These are phyloP conservation scores for Daldinia childiae DNA, from an alignment of 495 filamentous ascomycete species.

Conservation along the genomic window DNA sequence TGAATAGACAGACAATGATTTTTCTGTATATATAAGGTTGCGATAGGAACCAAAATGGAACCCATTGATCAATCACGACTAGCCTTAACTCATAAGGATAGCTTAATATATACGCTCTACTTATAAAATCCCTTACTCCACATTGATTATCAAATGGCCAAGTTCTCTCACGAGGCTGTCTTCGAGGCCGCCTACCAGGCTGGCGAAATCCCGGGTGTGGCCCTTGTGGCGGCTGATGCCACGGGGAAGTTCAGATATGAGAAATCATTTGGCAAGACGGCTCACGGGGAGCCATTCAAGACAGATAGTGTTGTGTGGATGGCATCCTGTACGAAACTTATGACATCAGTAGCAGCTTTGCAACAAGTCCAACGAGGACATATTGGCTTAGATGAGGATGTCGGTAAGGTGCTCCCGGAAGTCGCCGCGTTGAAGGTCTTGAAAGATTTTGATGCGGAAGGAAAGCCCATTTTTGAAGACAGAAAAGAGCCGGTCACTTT, in stretches of 20 bases:
- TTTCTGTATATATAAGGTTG: not conserved
- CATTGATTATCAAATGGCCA: constrained; percentile 15
- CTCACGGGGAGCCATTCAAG: constrained; percentile 20
- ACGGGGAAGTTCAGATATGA: constrained; percentile 45
- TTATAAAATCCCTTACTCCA: not conserved
- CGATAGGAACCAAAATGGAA: not conserved
- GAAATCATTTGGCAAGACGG: constrained; percentile 35
- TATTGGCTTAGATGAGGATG: constrained; percentile 47
- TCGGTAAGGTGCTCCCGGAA: constrained; percentile 44
- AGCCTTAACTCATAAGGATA: not conserved
- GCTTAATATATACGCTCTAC: not conserved
- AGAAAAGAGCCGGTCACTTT: constrained; percentile 42
- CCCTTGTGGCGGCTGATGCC: constrained; percentile 24
- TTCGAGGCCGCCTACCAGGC: constrained; percentile 37
- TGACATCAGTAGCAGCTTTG: constrained; percentile 46
- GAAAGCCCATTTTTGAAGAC: constrained; percentile 28
- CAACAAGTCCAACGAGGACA: constrained; percentile 49
- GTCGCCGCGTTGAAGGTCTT: constrained; percentile 40
- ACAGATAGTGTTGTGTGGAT: constrained; percentile 43
- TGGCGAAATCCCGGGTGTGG: constrained; percentile 36
- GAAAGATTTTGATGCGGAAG: constrained; percentile 32
- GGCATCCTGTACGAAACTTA: constrained; percentile 51
- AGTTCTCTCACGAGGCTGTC: constrained; percentile 21
- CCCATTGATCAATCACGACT: not conserved
- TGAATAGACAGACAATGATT: not conserved